Conservation (phyloP, 495 filamentous ascomycete species). For the Geoglossum glabrum region DNA sequence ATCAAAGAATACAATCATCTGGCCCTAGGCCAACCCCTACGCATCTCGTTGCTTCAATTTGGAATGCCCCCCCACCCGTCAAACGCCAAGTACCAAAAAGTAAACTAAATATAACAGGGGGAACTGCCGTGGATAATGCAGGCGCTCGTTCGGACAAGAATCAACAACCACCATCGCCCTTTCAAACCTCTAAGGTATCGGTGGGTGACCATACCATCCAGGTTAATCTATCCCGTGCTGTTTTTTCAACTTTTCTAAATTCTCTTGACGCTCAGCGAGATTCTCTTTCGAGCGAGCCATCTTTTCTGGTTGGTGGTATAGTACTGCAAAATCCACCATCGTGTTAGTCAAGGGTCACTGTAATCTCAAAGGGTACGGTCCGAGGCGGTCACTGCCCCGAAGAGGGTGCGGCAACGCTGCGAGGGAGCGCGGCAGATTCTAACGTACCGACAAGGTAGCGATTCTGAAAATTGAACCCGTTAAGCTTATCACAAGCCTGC, state of each 20-base stretch:
- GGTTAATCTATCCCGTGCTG: slow-evolving; percentile 96
- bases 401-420: neutral
- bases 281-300: slow-evolving; percentile 86
- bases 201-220: neutral
- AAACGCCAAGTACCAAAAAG: neutral
- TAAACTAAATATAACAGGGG: neutral
- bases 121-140: neutral
- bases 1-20: neutral
- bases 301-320: slow-evolving; percentile 98
- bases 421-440: neutral
- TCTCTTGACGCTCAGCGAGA: slow-evolving; percentile 80
- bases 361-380: slow-evolving; percentile 9
- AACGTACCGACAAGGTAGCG: slow-evolving; percentile 90
- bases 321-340: slow-evolving; percentile 31
- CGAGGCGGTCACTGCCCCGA: neutral
- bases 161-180: neutral
- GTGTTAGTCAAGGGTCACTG: neutral
- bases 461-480: slow-evolving; percentile 99
- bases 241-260: slow-evolving; percentile 92
- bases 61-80: neutral
- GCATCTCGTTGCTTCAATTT: neutral
- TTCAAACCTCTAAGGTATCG: neutral
- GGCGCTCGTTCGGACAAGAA: neutral
- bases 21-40: neutral
- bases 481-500: slow-evolving; percentile 94